A percentile compares a stretch with the other conserved stretches of the same genome.
phyloP scores from a whole-genome alignment of 2,329 filamentous ascomycete species.

The Colletotrichum sublineola region DNA sequence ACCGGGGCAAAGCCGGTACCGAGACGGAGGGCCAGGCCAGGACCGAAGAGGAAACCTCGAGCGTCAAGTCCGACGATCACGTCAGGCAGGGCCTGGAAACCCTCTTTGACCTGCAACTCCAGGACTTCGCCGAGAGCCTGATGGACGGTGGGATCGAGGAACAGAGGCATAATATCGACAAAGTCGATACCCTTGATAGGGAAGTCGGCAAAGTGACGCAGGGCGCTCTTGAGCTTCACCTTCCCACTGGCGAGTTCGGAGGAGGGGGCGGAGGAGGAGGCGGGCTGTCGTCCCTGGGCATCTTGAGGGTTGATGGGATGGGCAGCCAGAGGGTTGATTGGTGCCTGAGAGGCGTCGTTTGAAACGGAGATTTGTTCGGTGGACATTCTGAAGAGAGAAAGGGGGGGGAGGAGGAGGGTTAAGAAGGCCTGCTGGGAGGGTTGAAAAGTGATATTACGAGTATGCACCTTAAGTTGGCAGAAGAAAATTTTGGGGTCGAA shows the following conservation, averaged over 20 bases:
- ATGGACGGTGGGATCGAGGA: slow-evolving; percentile 82
- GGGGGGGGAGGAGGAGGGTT: slow-evolving; percentile 47
- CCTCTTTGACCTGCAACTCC: slow-evolving; percentile 81
- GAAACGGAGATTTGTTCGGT: slow-evolving; percentile 41
- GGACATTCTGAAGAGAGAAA: slow-evolving; percentile 53
- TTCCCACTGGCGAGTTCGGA: slow-evolving; percentile 76
- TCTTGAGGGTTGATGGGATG: slow-evolving; percentile 56
- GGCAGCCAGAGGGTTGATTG: slow-evolving; percentile 51
- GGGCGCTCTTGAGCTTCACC: slow-evolving; percentile 77
- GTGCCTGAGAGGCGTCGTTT: slow-evolving; percentile 40
- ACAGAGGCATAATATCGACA: slow-evolving; percentile 97
- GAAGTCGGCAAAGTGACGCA: slow-evolving; percentile 93
- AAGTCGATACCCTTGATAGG: slow-evolving; percentile 93
- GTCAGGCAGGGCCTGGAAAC: slow-evolving; percentile 79
- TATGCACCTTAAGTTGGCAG: slow-evolving; percentile 40
- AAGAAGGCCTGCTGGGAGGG: slow-evolving; percentile 44
- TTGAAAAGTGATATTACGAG: slow-evolving; percentile 38
- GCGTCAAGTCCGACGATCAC: slow-evolving; percentile 95
- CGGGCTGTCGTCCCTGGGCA: slow-evolving; percentile 74
- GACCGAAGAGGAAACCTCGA: slow-evolving; percentile 95
- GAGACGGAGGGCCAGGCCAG: slow-evolving; percentile 84
- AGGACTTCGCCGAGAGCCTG: slow-evolving; percentile 84
- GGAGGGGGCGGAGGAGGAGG: slow-evolving; percentile 72
- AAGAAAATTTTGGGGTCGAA: slow-evolving; percentile 45
- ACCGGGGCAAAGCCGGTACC: slow-evolving; percentile 92